Evolutionary conservation across 1,284 basidiomycete genomes (phyloP).

Genomic region (Gymnopus androsaceus): DNA sequence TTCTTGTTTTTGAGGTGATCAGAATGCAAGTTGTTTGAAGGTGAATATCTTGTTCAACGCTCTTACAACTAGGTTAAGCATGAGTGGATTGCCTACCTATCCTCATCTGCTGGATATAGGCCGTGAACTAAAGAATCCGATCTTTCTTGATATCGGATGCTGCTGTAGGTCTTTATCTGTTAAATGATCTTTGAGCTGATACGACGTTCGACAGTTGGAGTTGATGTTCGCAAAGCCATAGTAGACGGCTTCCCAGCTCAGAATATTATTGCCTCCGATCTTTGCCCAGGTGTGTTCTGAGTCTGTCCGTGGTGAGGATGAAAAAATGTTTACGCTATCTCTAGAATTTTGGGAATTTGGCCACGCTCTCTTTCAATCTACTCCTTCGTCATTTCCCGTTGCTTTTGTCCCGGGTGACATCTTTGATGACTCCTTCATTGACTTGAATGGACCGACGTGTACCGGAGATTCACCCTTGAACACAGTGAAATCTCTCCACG

Average conservation of each 20-base stretch:
- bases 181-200: neutral
- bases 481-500: slow-evolving; percentile 34
- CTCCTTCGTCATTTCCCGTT: slow-evolving; percentile 34
- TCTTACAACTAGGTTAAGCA: slow-evolving; percentile 51
- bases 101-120: slow-evolving; percentile 40
- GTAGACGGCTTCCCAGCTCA: slow-evolving; percentile 36
- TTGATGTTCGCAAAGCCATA: slow-evolving; percentile 35
- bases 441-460: slow-evolving; percentile 25
- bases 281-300: slow-evolving; percentile 31
- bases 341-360: slow-evolving; percentile 27
- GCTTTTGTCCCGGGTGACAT: slow-evolving; percentile 40
- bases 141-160: slow-evolving; percentile 52
- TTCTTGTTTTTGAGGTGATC: slow-evolving; percentile 21
- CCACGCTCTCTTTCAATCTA: slow-evolving; percentile 22
- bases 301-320: neutral
- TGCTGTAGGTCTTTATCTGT: slow-evolving; percentile 42
- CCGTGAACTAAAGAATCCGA: slow-evolving; percentile 39
- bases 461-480: slow-evolving; percentile 31
- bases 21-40: too few relatives aligned
- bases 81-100: slow-evolving; percentile 45
- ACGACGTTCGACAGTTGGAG: slow-evolving; percentile 31
- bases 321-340: neutral
- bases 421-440: slow-evolving; percentile 34
- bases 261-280: slow-evolving; percentile 35
- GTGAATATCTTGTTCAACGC: too few relatives aligned